These are phyloP conservation scores for Sporisorium sorghi DNA, from an alignment of 1,284 basidiomycete species.

Conservation along the genomic window DNA sequence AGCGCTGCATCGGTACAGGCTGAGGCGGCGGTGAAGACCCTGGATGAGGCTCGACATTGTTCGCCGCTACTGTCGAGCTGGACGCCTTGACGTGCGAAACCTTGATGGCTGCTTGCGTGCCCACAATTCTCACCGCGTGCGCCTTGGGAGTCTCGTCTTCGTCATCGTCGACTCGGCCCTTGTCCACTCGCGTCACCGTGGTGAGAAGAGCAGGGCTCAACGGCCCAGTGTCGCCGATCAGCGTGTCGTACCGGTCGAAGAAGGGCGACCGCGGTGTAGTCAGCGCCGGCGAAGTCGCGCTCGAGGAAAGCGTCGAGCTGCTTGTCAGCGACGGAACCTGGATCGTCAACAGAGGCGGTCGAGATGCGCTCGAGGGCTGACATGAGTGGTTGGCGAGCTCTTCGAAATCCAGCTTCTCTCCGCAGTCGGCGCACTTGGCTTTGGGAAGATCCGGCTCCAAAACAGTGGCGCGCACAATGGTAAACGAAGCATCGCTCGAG, in stretches of 20 bases:
- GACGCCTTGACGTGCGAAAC: constrained; percentile 20
- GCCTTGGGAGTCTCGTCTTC: constrained; percentile 42
- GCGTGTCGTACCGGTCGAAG: constrained; percentile 47
- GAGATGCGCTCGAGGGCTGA: constrained; percentile 14
- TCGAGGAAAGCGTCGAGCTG: constrained; percentile 19
- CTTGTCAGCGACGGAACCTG: constrained; percentile 25
- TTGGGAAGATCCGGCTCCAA: constrained; percentile 49
- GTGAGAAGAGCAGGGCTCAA: constrained; percentile 34
- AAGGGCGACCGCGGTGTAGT: constrained; percentile 45
- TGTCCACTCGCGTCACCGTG: background rate
- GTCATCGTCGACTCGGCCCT: background rate
- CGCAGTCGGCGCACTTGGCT: constrained; percentile 62
- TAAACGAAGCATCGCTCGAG: constrained; percentile 15
- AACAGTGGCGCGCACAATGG: constrained; percentile 43
- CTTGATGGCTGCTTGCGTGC: constrained; percentile 28
- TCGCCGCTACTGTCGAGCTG: background rate
- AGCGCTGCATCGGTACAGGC: constrained; percentile 23
- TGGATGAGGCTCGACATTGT: background rate
- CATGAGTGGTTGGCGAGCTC: constrained; percentile 55
- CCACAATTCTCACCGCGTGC: constrained; percentile 33
- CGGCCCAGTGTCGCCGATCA: constrained; percentile 28
- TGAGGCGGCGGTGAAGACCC: constrained; percentile 7
- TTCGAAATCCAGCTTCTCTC: constrained; percentile 52
- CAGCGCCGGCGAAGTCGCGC: constrained; percentile 15
- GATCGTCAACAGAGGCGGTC: constrained; percentile 33